These are phyloP conservation scores for Tremellales sp. DNA, from an alignment of 1,284 basidiomycete genomes.

Conservation along the genomic window DNA sequence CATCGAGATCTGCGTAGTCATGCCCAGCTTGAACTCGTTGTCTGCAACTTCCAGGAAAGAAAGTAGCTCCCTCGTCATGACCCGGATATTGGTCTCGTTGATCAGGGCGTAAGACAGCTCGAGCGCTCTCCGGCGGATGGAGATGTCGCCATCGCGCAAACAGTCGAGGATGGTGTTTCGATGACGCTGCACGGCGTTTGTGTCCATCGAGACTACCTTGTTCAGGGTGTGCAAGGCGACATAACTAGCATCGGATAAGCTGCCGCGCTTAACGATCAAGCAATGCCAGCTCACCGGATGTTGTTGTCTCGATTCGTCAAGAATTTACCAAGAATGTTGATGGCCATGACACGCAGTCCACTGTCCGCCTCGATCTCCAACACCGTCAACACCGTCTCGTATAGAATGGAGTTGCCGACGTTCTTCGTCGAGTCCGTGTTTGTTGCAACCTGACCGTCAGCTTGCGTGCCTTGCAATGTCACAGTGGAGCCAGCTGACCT, in stretches of 20 bases:
- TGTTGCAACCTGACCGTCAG: constrained; percentile 72
- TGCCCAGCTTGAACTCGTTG: constrained; percentile 95
- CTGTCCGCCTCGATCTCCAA: constrained; percentile 97
- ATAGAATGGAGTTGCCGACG: constrained; percentile 96
- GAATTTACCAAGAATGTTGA: constrained; percentile 99
- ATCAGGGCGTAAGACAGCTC: constrained; percentile 97
- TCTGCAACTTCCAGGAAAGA: constrained; percentile 98
- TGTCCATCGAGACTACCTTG: constrained; percentile 97
- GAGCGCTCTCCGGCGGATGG: constrained; percentile 91
- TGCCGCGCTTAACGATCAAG: constrained; percentile 1
- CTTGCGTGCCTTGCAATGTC: not conserved
- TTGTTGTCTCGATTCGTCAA: constrained; percentile 98
- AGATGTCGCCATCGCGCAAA: constrained; percentile 96
- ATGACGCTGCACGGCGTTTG: constrained; percentile 96
- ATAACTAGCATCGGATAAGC: constrained; percentile 58
- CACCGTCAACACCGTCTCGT: constrained; percentile 97
- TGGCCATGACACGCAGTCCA: constrained; percentile 96
- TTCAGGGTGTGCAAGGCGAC: constrained; percentile 97
- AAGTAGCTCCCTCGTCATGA: constrained; percentile 86
- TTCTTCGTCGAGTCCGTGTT: constrained; percentile 98
- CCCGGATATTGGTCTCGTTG: constrained; percentile 90
- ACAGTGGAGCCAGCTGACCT: constrained; percentile 53
- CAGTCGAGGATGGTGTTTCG: constrained; percentile 98
- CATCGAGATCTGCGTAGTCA: constrained; percentile 96
- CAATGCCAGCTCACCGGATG: constrained; percentile 67